Conservation (phyloP, 345 rosid genomes). For the Pistacia atlantica region DNA sequence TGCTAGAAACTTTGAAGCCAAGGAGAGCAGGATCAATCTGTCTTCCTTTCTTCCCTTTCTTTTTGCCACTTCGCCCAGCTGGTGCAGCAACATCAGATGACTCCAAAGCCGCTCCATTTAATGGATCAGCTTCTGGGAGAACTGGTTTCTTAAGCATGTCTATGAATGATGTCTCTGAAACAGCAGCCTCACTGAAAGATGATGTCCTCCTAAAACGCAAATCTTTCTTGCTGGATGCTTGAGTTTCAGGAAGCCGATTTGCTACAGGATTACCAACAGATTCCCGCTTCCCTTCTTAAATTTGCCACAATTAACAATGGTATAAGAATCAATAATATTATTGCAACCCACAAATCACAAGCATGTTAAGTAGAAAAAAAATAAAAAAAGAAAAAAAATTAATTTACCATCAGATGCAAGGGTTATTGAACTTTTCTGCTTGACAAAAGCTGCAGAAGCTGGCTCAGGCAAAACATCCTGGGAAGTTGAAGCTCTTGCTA, state of each 20-base stretch:
- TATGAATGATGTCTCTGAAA: slow-evolving; percentile 69
- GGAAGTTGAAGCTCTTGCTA: slow-evolving; percentile 44
- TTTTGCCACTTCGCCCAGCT: slow-evolving; percentile 36
- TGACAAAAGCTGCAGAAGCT: slow-evolving; percentile 36
- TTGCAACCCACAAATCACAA: background rate
- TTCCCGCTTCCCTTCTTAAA: slow-evolving; percentile 38
- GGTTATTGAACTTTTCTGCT: slow-evolving; percentile 35
- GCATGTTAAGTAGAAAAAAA: background rate
- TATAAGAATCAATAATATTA: background rate
- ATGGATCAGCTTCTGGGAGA: slow-evolving; percentile 15
- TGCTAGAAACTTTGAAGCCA: slow-evolving; percentile 62
- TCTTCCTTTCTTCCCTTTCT: slow-evolving; percentile 59
- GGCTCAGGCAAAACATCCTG: slow-evolving; percentile 51
- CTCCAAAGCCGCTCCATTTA: slow-evolving; percentile 27
- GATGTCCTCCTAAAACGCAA: slow-evolving; percentile 43
- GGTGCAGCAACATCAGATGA: slow-evolving; percentile 29
- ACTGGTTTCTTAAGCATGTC: slow-evolving; percentile 65
- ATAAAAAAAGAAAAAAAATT: background rate
- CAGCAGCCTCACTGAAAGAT: slow-evolving; percentile 49
- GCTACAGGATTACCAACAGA: slow-evolving; percentile 25
- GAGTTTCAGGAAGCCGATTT: slow-evolving; percentile 19
- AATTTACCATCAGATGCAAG: slow-evolving; percentile 48
- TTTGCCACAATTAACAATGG: background rate
- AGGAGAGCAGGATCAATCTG: slow-evolving; percentile 62
- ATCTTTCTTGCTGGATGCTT: slow-evolving; percentile 49